Percentiles rank a stretch among this genome's conserved stretches.
phyloP scores from a whole-genome alignment of 2,329 filamentous ascomycete species.

The Penicillium sp. region DNA sequence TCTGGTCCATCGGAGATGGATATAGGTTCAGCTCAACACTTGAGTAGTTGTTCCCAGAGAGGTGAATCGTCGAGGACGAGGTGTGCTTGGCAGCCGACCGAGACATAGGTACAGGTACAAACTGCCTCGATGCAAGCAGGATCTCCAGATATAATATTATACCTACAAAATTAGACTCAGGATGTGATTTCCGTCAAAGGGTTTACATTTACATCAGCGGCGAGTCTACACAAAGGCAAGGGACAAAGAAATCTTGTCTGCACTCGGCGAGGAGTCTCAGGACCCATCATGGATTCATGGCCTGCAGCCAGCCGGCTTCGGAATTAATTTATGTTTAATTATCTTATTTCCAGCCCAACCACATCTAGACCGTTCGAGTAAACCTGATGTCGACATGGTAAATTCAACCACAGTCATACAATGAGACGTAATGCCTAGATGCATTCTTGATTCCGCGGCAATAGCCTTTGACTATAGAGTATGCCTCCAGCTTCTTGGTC shows the following conservation, averaged over 20 bases:
- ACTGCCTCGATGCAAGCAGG: too few species aligned
- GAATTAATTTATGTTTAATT: conserved; percentile 10
- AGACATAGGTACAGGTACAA: too few species aligned
- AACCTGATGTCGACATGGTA: background rate
- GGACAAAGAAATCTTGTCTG: background rate
- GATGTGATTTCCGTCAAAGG: background rate
- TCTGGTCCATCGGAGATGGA: too few species aligned
- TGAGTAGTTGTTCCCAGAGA: background rate
- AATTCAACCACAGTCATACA: too few species aligned
- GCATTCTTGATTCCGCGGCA: background rate
- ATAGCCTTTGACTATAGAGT: background rate
- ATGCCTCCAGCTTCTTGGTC: background rate
- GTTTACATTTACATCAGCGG: too few species aligned
- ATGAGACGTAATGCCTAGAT: background rate
- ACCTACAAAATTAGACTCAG: too few species aligned
- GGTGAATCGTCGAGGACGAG: too few species aligned
- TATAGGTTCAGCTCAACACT: background rate
- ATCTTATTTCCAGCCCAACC: background rate
- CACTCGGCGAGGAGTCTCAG: background rate
- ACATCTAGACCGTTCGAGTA: conserved; percentile 2
- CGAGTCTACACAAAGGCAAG: background rate
- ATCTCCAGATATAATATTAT: too few species aligned
- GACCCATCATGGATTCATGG: background rate
- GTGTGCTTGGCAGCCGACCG: background rate
- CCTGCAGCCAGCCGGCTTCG: background rate